A percentile compares a stretch with the other conserved stretches of the same genome.
These are phyloP conservation scores for Akanthomyces lecanii DNA, from an alignment of 2,329 filamentous ascomycete genomes.

Conservation along the genomic window DNA sequence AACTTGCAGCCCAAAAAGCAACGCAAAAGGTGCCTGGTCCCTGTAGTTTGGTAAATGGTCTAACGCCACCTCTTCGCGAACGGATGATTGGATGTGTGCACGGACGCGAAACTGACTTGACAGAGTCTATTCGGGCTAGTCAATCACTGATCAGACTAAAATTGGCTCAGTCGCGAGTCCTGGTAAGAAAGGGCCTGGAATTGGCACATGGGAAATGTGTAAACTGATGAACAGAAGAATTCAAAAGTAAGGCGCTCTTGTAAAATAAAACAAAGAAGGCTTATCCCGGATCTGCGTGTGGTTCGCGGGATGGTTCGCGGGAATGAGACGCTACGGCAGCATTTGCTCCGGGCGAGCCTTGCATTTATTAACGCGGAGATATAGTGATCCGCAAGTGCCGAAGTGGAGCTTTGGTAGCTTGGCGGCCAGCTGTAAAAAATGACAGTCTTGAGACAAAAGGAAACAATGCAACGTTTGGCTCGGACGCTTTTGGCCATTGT, in stretches of 20 bases:
- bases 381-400: not conserved
- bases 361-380: not conserved
- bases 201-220: not conserved
- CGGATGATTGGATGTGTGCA: conserved; percentile 1
- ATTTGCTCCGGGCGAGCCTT: not conserved
- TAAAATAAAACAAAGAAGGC: not conserved
- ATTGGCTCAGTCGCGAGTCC: not conserved
- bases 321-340: not conserved
- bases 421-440: not conserved
- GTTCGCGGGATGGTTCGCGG: too few species aligned
- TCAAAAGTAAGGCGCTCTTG: too few species aligned
- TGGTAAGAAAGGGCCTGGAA: not conserved
- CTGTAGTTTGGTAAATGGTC: not conserved
- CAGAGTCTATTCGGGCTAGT: not conserved
- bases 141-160: not conserved
- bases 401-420: not conserved
- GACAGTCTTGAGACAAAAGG: not conserved
- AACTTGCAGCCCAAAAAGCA: not conserved
- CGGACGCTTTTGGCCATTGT: not conserved
- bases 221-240: not conserved
- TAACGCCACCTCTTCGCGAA: not conserved
- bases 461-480: conserved; percentile 1
- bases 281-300: not conserved
- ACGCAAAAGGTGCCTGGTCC: not conserved
- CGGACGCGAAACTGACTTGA: not conserved